Base-by-base conservation (phyloP, 768 basidiomycete genomes). In the Tephrocybe rancida region DNA sequence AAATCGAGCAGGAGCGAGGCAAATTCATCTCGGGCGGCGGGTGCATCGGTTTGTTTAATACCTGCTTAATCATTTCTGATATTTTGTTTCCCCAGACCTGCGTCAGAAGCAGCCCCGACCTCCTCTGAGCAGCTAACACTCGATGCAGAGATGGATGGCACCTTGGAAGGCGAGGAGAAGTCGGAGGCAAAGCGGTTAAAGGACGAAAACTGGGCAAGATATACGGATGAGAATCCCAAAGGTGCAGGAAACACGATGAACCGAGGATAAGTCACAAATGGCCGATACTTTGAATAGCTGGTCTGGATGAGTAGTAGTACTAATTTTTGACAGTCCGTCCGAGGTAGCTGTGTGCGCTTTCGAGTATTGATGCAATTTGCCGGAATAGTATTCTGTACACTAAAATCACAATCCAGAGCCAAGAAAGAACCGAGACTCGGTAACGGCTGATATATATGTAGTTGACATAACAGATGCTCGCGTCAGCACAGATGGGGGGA, bases 201-300 rank as follows among this genome's bases (percentile, higher is more conserved):
- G 67, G 91, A 95, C 60, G 93, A 98, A 67, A 86, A 86, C 30
- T 98, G 95, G 95, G 94, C 95, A 26, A 77, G 75, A 52, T 98
- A 83, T 63, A 93, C 88, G 14, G 97, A 98, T 46, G 78, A 75
- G 22, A 87, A 99, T 69, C 86, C 88, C 11, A 87, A 79, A 63
- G 97, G 97, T 1, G 90, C 89, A n/a, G 97, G 97, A 3, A 99
- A 99, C 67, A 96, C 88, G 10, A 94, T 96, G 90, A 97, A 98
- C 68, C 82, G 92, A 57, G 95, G 95, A 55, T 94, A 69, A 81
- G 19, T 5, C 14, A n/a, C n/a, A n/a, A n/a, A n/a, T n/a, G n/a
- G n/a, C n/a, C n/a, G n/a, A n/a, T n/a, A n/a, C 16, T 14, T 29
- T 32, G 30, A 32, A 32, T 32, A 32, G 13, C 30, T 32, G 7